A percentile compares a stretch with the other conserved stretches of the same genome.
These are phyloP conservation scores for Yamadazyma buinensis DNA, from an alignment of 1,139 yeast genomes.

Conservation along the genomic window DNA sequence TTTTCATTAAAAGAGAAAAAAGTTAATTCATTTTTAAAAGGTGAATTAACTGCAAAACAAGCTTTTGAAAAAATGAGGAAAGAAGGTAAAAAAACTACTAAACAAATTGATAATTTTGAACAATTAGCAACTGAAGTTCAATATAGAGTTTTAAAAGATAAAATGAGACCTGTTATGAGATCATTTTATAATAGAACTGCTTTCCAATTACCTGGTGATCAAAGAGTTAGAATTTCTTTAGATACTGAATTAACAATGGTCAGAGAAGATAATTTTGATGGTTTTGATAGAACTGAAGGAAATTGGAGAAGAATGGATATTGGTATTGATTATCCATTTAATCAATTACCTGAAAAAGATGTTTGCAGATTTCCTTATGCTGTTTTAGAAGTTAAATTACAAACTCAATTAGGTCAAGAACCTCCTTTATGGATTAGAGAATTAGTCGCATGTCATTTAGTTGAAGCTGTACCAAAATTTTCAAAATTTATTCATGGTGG, in stretches of 20 bases:
- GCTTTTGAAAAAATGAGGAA: conserved; percentile 89
- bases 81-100: conserved; percentile 81
- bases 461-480: conserved; percentile 96
- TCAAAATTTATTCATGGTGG: conserved; percentile 96
- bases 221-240: conserved; percentile 94
- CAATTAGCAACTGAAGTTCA: conserved; percentile 90
- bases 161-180: conserved; percentile 89
- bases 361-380: conserved; percentile 95
- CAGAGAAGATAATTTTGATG: conserved; percentile 95
- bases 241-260: conserved; percentile 96
- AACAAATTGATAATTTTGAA: conserved; percentile 90
- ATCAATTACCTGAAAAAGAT: conserved; percentile 78
- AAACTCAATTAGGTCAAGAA: conserved; percentile 97
- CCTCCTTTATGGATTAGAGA: conserved; percentile 98
- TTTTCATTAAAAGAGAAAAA: conserved; percentile 88
- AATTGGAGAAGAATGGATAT: conserved; percentile 99
- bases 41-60: conserved; percentile 81
- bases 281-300: conserved; percentile 79
- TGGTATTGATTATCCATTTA: conserved; percentile 94
- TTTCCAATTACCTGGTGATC: conserved; percentile 98
- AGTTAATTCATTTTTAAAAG: conserved; percentile 77
- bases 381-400: conserved; percentile 91
- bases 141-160: conserved; percentile 78
- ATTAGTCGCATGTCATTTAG: conserved; percentile 84
- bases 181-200: conserved; percentile 98